Evolutionary conservation across 202 grass and related monocot species (phyloP), one percentile per base, ranked within the genome.

Genomic region (Elaeis oleifera): DNA sequence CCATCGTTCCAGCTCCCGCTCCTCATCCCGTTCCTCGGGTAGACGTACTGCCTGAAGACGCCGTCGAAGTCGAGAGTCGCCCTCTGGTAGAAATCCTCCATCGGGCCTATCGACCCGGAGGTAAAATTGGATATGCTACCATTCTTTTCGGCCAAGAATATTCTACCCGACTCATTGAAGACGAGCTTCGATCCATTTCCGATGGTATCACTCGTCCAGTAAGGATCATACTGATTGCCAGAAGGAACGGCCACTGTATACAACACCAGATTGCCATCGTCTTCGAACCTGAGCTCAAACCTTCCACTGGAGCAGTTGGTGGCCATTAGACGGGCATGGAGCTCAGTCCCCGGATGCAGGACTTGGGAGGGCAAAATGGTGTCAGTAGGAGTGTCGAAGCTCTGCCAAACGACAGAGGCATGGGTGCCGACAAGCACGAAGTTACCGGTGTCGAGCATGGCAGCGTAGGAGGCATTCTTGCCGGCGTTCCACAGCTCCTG

Each of bases 61-160:
- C 89, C 89, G 54, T 88, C 81, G 17, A 65, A 53, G 5, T 80
- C 81, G 48, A 94, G 61, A 51, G 84, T 88, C 16, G 78, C 84
- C 49, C 84, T 85, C 22, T 67, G 84, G 81, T 94, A 88, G 57
- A 62, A 82, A 52, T 74, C 58, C 3, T 8, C 44, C 11, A 7
- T 54, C 5, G 50, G 27, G 21, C 49, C 0, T 19, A 15, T 29
- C 5, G 0, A 11, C 19, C 6, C 49, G 1, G 55, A 65, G 23
- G 78, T 82, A 3, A 88, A 54, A 2, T 67, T 63, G 7, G 58
- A 6, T 15, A 49, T 15, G 9, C 24, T 19, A 17, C 65, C 48
- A 1, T 50, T 70, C 52, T 49, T 36, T 25, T 55, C 19, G 56
- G 68, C 24, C 1, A 82, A 67, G 54, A 72, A 73, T 54, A 88